Evolutionary conservation across 2,329 filamentous ascomycete genomes (phyloP).

Genomic region (Huntiella moniliformis): DNA sequence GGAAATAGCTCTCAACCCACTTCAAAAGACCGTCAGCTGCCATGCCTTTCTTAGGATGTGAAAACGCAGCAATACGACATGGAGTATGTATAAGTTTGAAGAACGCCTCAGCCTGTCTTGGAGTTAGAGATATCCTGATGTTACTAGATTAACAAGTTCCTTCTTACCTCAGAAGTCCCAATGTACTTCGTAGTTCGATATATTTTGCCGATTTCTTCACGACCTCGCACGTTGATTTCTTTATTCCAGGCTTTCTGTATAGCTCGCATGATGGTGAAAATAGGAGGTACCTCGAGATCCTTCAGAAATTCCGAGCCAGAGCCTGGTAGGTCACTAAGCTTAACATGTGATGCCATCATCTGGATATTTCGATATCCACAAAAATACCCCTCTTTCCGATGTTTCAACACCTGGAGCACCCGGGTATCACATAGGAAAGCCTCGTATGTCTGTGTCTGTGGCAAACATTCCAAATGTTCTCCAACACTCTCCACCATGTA

Average conservation of each 20-base stretch:
- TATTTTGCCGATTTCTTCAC: constrained; percentile 71
- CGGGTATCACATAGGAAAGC: constrained; percentile 65
- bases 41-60: background rate
- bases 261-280: constrained; percentile 66
- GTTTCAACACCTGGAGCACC: constrained; percentile 64
- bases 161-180: constrained; percentile 66
- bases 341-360: constrained; percentile 68
- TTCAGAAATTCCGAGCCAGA: constrained; percentile 31
- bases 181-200: constrained; percentile 86
- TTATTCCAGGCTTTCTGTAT: constrained; percentile 81
- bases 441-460: constrained; percentile 21
- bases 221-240: constrained; percentile 57
- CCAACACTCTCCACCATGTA: no score
- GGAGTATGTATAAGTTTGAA: constrained; percentile 50
- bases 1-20: background rate
- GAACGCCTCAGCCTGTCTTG: constrained; percentile 52
- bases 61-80: constrained; percentile 23
- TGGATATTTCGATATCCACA: constrained; percentile 94
- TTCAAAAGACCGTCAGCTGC: constrained; percentile 2
- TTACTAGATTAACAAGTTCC: constrained; percentile 8
- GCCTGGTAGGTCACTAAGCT: constrained; percentile 36
- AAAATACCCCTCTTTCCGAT: constrained; percentile 68
- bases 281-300: constrained; percentile 43
- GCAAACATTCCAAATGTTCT: background rate
- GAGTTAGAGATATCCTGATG: background rate